Evolutionary conservation across 139 green algal genomes (phyloP).

Genomic region (Mesostigma viride): DNA sequence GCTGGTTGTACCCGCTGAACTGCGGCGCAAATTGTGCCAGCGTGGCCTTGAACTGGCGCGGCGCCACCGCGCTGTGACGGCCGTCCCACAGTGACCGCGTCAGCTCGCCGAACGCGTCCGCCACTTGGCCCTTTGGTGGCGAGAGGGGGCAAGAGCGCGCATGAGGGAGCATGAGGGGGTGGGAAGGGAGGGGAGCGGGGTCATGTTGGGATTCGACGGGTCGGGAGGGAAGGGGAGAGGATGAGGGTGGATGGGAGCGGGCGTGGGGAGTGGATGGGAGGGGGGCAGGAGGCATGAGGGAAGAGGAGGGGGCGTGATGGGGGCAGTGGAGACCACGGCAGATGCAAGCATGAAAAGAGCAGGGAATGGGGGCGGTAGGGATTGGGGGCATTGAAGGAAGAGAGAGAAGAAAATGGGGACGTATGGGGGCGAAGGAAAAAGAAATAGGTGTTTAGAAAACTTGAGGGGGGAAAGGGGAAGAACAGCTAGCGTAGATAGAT

Average conservation of each 20-base stretch:
- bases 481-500: neutral
- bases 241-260: neutral
- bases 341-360: neutral
- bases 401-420: neutral
- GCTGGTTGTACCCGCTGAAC: conserved; percentile 86
- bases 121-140: conserved; percentile 66
- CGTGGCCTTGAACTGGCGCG: conserved; percentile 64
- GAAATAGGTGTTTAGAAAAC: neutral
- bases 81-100: conserved; percentile 74
- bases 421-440: neutral
- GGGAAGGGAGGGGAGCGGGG: neutral
- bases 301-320: neutral
- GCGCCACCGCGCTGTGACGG: conserved; percentile 34
- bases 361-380: neutral
- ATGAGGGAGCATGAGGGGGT: neutral
- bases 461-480: neutral
- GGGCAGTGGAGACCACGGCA: neutral
- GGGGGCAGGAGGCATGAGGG: too few relatives aligned
- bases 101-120: conserved; percentile 67
- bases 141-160: neutral
- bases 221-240: neutral
- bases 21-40: conserved; percentile 77
- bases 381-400: neutral
- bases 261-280: neutral
- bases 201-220: neutral